Conservation (phyloP, 2,329 filamentous ascomycete genomes). For the Biscogniauxia mediterranea region DNA sequence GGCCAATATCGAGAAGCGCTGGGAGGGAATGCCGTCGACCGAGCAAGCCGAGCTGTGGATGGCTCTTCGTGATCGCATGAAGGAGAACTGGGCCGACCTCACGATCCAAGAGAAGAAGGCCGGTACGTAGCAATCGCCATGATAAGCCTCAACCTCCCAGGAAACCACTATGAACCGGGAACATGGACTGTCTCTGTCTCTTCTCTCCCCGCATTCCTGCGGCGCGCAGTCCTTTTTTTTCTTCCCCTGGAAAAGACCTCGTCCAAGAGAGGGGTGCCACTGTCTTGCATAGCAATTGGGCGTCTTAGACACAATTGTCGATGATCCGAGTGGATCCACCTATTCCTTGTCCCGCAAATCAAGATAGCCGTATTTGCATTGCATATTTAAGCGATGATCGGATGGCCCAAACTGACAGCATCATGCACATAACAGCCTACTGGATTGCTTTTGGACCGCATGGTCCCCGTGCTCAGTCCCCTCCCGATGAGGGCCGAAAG, state of each 20-base stretch:
- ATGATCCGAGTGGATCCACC: conserved; percentile 23
- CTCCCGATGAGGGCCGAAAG: conserved; percentile 81
- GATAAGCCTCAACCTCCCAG: neutral
- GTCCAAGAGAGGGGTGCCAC: neutral
- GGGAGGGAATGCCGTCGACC: conserved; percentile 96
- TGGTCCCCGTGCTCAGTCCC: conserved; percentile 79
- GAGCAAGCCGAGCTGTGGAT: conserved; percentile 99
- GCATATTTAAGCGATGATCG: conserved; percentile 26
- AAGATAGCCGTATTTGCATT: conserved; percentile 19
- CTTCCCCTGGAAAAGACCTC: neutral
- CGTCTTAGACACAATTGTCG: conserved; percentile 8
- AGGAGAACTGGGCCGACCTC: conserved; percentile 93
- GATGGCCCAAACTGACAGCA: conserved; percentile 33
- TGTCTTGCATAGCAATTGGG: conserved; percentile 2
- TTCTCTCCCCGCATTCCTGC: neutral
- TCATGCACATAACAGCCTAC: conserved; percentile 68
- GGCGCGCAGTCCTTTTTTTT: neutral
- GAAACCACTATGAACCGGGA: neutral
- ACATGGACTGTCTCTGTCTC: neutral
- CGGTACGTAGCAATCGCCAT: conserved; percentile 62
- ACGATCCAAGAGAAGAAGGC: conserved; percentile 98
- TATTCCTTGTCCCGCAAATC: conserved; percentile 14
- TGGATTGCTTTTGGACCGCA: conserved; percentile 98
- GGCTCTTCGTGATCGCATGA: conserved; percentile 97
- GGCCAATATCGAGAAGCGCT: conserved; percentile 98